These are phyloP conservation scores for Wilcoxina mikolae DNA, from an alignment of 495 filamentous ascomycete species.

Conservation along the genomic window DNA sequence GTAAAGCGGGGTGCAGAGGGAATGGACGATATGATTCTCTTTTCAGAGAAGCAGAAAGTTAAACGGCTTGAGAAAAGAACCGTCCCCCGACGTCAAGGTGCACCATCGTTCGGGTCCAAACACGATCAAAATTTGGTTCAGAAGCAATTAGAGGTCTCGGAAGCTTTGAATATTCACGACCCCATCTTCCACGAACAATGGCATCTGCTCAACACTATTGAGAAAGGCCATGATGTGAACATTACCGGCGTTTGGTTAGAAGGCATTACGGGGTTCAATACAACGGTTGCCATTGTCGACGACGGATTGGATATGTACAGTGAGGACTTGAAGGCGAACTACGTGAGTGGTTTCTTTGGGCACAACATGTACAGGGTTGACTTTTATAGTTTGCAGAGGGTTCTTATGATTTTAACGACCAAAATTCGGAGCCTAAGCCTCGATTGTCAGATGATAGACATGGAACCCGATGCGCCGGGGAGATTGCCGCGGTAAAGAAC, in stretches of 20 bases:
- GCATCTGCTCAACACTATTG: constrained; percentile 77
- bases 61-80: constrained; percentile 61
- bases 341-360: constrained; percentile 14
- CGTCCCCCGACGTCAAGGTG: constrained; percentile 27
- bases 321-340: constrained; percentile 78
- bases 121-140: background rate
- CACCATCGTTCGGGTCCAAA: background rate
- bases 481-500: constrained; percentile 80
- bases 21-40: constrained; percentile 55
- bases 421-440: constrained; percentile 61
- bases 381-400: constrained; percentile 60
- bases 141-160: constrained; percentile 36
- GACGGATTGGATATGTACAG: constrained; percentile 97
- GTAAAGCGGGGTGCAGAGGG: constrained; percentile 43
- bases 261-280: constrained; percentile 81
- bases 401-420: constrained; percentile 91
- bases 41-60: constrained; percentile 67
- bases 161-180: constrained; percentile 57
- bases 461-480: constrained; percentile 87
- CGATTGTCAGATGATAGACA: constrained; percentile 67
- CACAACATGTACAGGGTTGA: background rate
- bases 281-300: constrained; percentile 84
- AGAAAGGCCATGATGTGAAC: constrained; percentile 82
- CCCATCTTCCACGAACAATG: constrained; percentile 89
- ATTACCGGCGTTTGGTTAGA: constrained; percentile 82